Conservation (phyloP, 495 filamentous ascomycete species). For the Lichina pygmaea region DNA sequence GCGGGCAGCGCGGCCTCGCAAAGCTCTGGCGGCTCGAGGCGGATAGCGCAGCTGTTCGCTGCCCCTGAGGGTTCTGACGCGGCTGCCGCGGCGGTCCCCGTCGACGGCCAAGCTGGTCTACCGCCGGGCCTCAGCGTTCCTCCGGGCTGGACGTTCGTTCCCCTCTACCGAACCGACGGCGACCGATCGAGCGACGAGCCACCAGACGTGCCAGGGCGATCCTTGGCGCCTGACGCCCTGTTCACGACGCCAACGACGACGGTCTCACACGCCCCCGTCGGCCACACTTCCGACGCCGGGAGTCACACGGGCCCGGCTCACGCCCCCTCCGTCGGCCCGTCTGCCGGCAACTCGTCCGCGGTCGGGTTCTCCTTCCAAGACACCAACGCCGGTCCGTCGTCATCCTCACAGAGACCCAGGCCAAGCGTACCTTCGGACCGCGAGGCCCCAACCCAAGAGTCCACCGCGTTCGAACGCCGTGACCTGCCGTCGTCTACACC, state of each 20-base stretch:
- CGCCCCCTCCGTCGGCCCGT: background rate
- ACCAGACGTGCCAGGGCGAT: background rate
- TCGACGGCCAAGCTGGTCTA: conserved; percentile 35
- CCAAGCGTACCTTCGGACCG: no score
- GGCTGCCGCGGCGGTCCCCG: conserved; percentile 11
- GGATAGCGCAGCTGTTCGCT: background rate
- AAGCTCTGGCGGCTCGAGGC: no score
- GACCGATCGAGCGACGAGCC: background rate
- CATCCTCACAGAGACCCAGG: no score
- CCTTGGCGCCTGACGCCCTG: background rate
- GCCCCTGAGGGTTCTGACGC: conserved; percentile 8
- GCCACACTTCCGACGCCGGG: background rate
- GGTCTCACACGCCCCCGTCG: background rate
- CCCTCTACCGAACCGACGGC: conserved; percentile 20
- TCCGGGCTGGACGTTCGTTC: conserved; percentile 47
- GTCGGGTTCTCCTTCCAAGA: no score
- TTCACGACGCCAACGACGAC: background rate
- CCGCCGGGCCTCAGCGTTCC: conserved; percentile 50
- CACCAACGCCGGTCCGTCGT: no score
- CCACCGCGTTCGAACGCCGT: no score
- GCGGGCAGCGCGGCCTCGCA: background rate
- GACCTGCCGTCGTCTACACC: no score
- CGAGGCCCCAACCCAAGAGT: no score
- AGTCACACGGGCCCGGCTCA: background rate
- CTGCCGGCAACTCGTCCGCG: background rate